Base-by-base conservation (phyloP, 148 eudicot genomes). In the Agrostemma githago region DNA sequence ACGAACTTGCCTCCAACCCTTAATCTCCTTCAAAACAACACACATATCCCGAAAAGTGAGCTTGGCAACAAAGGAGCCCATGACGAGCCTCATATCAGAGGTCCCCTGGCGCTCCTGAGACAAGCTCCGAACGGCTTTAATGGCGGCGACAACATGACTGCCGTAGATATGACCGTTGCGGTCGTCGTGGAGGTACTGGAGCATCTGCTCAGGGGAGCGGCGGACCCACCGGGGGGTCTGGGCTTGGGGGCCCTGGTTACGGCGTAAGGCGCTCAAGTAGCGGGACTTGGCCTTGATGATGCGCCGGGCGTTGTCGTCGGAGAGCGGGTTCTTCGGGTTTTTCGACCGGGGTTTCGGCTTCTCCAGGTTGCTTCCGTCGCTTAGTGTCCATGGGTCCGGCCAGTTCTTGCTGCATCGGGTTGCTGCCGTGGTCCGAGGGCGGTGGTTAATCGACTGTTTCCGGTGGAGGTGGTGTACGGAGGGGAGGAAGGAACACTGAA, bases 181-280 rank as follows among this genome's bases (percentile, higher is more conserved):
- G 54, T 94, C 96, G 69, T 94, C 98, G 40, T 88, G 81, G 77
- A 94, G 72, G 78, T 94, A 94, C 77, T 76, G 88, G 14, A 86
- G 81, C 98, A 94, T 94, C 78, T 94, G 97, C 80, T 94, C 97
- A 0, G 98, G 98, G 0, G 92, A 68, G 54, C 97, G 86, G 61
- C 83, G 92, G 39, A 94, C 75, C 98, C 97, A 89, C 68, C 70
- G 84, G 3, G 96, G 96, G 4, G 96, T 89, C 73, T 82, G 86
- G 1, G 87, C 95, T 12, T n/a, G 79, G 0, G 98, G 85, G 68
- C 96, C 96, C 61, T 91, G 93, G 83, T 88, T 90, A 6, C 92
- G 84, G 12, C 86, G 60, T 0, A 80, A 51, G 3, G 77, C 37
- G 63, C 81, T 72, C 16, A 80, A 74, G 70, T 90, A 86, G 4